Evolutionary conservation across 495 filamentous ascomycete genomes (phyloP).

Genomic region (Neurospora sublineolata): DNA sequence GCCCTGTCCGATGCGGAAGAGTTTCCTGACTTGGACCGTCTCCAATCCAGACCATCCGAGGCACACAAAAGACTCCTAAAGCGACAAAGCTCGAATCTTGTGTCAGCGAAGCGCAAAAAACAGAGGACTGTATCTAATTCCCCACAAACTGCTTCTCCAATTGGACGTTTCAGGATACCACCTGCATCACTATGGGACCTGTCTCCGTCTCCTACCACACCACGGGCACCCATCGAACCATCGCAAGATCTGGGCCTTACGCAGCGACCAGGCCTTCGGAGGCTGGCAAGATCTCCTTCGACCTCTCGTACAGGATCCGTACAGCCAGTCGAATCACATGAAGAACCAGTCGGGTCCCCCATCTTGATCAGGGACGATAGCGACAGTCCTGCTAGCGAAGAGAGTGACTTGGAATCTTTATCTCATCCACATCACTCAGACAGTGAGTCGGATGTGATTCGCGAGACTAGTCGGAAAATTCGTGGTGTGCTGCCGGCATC

Average conservation of each 20-base stretch:
- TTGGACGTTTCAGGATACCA: conserved; percentile 4
- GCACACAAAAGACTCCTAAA: conserved; percentile 7
- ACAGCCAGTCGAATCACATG: neutral
- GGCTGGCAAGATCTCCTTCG: neutral
- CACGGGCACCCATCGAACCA: neutral
- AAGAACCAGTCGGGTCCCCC: neutral
- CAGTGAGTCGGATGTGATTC: conserved; percentile 35
- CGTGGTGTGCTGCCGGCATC: conserved; percentile 85
- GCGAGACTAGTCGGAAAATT: conserved; percentile 42
- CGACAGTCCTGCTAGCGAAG: neutral
- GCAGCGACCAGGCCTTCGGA: neutral
- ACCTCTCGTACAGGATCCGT: neutral
- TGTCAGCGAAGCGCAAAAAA: conserved; percentile 13
- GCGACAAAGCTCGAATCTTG: conserved; percentile 5
- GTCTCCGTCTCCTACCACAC: conserved; percentile 11
- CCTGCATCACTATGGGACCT: conserved; percentile 10
- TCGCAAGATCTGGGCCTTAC: conserved; percentile 4
- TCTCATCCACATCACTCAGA: conserved; percentile 12
- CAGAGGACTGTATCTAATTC: conserved; percentile 9
- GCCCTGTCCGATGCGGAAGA: conserved; percentile 28
- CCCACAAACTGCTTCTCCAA: conserved; percentile 13
- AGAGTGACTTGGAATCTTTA: conserved; percentile 8
- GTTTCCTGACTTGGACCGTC: conserved; percentile 23
- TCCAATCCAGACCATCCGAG: conserved; percentile 9
- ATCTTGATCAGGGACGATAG: conserved; percentile 11